Base-by-base conservation (phyloP, 2,329 filamentous ascomycete species). In the Elsinoe arachidis region DNA sequence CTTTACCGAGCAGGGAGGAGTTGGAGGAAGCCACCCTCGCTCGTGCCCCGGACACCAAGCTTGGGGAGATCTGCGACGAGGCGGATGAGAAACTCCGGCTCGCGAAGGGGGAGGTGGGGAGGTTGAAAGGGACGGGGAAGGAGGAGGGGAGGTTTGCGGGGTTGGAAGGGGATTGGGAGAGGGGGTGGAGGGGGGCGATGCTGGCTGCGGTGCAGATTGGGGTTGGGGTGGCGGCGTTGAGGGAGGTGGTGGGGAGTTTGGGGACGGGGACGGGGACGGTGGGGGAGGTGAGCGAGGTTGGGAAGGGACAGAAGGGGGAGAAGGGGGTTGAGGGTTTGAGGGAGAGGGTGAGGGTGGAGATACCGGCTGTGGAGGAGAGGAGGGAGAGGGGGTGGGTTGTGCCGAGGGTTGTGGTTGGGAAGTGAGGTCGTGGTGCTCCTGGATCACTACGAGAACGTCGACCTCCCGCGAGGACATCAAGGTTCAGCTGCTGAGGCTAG, bases 1-100 rank as follows among this genome's bases (percentile, higher is more conserved):
- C 83, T 59, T 76, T 88, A 11, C 83, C 87, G 0, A 73, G 80
- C 0, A 86, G 81, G 61, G 80, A 82, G 5, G 80, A 84, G 12
- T 89, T 87, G 60, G 70, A 74, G 35, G 61, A 60, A 23, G 55
- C 69, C 51, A 5, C 55, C 46, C 12, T 33, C 59, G 61, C 14
- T 11, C 17, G 47, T 30, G 37, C n/a, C 10, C 34, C 3, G 1
- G 58, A 23, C 11, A 56, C 53, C 1, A 44, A 47, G 21, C 51
- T 59, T 26, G 5, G 56, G 10, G 46, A 41, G 1, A 59, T 66
- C 14, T 55, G 56, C 23, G 14, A 19, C 7, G 51, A 55, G 12
- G 56, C 72, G 0, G 68, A 72, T 0, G 59, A 47, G 0, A 61
- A 61, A 23, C 37, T 76, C 6, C 66, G 64, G 33, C 44, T 62